A percentile compares a stretch with the other conserved stretches of the same genome.
These are phyloP conservation scores for Nemania sp. DNA, from an alignment of 2,329 filamentous ascomycete species.

Conservation along the genomic window DNA sequence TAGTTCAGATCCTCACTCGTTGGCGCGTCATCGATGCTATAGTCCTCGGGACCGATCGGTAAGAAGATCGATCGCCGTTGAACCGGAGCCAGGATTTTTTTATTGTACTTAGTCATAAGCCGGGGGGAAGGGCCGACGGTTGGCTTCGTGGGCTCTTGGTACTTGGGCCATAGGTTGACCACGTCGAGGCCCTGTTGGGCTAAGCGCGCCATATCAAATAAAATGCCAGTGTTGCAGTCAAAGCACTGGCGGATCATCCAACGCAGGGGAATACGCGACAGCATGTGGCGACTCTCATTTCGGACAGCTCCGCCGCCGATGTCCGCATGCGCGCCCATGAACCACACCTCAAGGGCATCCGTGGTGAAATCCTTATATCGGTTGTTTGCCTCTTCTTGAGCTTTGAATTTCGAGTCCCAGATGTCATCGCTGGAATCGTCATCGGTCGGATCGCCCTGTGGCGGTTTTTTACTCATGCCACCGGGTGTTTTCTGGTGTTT, in stretches of 20 bases:
- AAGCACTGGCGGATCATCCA: slow-evolving; percentile 28
- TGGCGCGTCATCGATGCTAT: slow-evolving; percentile 17
- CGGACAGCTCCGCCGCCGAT: slow-evolving; percentile 24
- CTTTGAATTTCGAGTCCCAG: slow-evolving; percentile 17
- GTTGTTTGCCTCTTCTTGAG: slow-evolving; percentile 19
- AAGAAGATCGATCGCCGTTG: slow-evolving; percentile 20
- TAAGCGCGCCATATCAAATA: slow-evolving; percentile 19
- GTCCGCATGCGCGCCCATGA: slow-evolving; percentile 25
- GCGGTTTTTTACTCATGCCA: neutral
- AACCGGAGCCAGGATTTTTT: slow-evolving; percentile 13
- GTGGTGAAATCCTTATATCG: slow-evolving; percentile 17
- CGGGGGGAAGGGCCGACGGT: neutral
- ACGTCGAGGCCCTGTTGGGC: slow-evolving; percentile 22
- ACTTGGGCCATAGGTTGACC: slow-evolving; percentile 18
- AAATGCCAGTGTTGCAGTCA: slow-evolving; percentile 24
- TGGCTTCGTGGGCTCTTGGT: neutral
- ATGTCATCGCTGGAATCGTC: slow-evolving; percentile 12
- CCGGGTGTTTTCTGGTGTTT: slow-evolving; percentile 4
- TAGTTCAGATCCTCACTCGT: slow-evolving; percentile 18
- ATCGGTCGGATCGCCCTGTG: neutral
- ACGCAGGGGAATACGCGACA: slow-evolving; percentile 24
- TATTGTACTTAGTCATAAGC: slow-evolving; percentile 19
- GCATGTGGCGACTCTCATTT: slow-evolving; percentile 25
- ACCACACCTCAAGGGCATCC: slow-evolving; percentile 27
- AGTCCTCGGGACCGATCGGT: slow-evolving; percentile 16